Percentiles rank a stretch among this genome's conserved stretches.
These are phyloP conservation scores for Ascoidea asiatica DNA, from an alignment of 805 yeast species.

Conservation along the genomic window DNA sequence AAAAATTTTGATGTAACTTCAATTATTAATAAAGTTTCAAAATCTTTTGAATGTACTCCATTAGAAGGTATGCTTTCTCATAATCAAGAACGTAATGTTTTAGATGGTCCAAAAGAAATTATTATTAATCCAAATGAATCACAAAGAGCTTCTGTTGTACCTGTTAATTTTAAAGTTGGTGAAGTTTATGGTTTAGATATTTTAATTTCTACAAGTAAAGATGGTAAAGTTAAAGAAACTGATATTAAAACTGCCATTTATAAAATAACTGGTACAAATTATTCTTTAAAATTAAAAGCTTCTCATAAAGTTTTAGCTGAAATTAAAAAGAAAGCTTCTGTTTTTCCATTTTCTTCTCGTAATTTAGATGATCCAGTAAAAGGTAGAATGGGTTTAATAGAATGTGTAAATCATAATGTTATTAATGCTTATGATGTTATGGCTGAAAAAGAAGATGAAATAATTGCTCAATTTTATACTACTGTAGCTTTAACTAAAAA, in stretches of 20 bases:
- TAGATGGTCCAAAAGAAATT: constrained; percentile 66
- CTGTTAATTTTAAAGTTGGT: constrained; percentile 54
- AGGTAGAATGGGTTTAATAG: constrained; percentile 62
- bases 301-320: constrained; percentile 56
- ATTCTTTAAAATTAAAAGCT: constrained; percentile 57
- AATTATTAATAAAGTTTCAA: constrained; percentile 47
- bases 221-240: constrained; percentile 51
- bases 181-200: constrained; percentile 72
- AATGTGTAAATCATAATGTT: constrained; percentile 55
- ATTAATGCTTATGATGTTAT: constrained; percentile 56
- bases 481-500: constrained; percentile 65
- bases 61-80: constrained; percentile 69
- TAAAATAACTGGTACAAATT: constrained; percentile 57
- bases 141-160: constrained; percentile 49
- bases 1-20: constrained; percentile 67
- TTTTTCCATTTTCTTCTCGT: constrained; percentile 59
- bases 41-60: constrained; percentile 43
- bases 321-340: constrained; percentile 48
- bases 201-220: constrained; percentile 46
- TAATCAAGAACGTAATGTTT: constrained; percentile 51
- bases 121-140: constrained; percentile 61
- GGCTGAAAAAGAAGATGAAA: constrained; percentile 53
- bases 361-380: constrained; percentile 55
- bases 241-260: constrained; percentile 54
- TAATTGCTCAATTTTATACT: constrained; percentile 58